A percentile compares a stretch with the other conserved stretches of the same genome.
Evolutionary conservation across 306 rosid genomes (phyloP).

Genomic region (Cucumis sativus): DNA sequence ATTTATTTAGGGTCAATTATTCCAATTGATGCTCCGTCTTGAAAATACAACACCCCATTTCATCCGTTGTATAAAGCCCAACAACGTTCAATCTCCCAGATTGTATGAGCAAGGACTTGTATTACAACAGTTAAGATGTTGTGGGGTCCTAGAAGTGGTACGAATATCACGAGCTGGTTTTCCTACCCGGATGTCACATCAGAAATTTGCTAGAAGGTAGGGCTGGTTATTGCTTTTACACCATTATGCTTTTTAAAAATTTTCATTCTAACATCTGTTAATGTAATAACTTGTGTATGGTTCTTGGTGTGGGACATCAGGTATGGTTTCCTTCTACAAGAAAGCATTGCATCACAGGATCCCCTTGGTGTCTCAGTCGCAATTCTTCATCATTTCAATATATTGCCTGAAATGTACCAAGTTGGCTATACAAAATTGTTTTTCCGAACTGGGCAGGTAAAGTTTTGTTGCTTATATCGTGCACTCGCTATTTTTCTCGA

Average conservation of each 20-base stretch:
- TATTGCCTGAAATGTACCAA: constrained; percentile 96
- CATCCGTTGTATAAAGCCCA: constrained; percentile 98
- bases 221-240: not conserved
- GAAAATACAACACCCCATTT: constrained; percentile 97
- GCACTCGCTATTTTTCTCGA: not conserved
- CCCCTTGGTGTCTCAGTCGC: constrained; percentile 96
- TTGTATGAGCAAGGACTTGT: constrained; percentile 90
- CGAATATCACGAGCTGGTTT: constrained; percentile 95
- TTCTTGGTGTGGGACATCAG: constrained; percentile 25
- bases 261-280: not conserved
- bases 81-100: constrained; percentile 89
- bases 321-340: constrained; percentile 96
- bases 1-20: constrained; percentile 69
- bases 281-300: not conserved
- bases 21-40: constrained; percentile 87
- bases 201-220: constrained; percentile 92
- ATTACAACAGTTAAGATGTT: constrained; percentile 90
- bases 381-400: constrained; percentile 94
- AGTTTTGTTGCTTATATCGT: not conserved
- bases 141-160: constrained; percentile 97
- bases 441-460: constrained; percentile 98
- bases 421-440: constrained; percentile 97
- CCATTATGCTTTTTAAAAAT: constrained; percentile 1
- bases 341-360: constrained; percentile 70
- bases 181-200: constrained; percentile 96